Conservation (phyloP, 2,329 filamentous ascomycete species). For the Dactylella cylindrospora region DNA sequence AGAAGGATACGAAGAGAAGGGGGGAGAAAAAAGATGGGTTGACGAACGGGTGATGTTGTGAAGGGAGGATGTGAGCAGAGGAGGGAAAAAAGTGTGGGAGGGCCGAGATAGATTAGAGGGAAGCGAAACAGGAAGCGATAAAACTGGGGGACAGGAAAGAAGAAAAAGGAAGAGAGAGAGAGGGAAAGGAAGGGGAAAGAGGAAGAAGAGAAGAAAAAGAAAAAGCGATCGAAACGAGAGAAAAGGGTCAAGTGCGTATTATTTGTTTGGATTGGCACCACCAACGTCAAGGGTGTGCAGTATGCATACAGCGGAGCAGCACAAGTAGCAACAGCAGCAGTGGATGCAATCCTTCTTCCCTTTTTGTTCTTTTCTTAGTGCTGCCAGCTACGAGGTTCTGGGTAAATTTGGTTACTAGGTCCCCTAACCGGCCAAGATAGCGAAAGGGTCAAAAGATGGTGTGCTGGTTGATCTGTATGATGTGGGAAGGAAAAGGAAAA, state of each 20-base stretch:
- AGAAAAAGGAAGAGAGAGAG: constrained; percentile 45
- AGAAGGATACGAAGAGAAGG: constrained; percentile 52
- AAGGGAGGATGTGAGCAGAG: constrained; percentile 52
- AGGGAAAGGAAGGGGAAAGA: constrained; percentile 42
- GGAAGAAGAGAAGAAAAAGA: constrained; percentile 43
- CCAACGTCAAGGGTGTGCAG: not conserved
- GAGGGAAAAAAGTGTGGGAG: constrained; percentile 45
- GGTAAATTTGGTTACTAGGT: constrained; percentile 33
- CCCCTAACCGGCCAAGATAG: too few species aligned
- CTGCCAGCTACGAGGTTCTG: constrained; percentile 19
- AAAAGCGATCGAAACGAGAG: constrained; percentile 38
- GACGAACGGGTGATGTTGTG: constrained; percentile 51
- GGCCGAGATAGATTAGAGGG: constrained; percentile 50
- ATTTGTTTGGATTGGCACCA: constrained; percentile 32
- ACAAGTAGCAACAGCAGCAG: not conserved
- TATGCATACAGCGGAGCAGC: not conserved
- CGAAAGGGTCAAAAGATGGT: too few species aligned
- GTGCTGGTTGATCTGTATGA: too few species aligned
- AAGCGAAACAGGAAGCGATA: constrained; percentile 46
- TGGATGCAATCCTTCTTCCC: too few species aligned
- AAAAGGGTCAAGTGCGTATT: constrained; percentile 33
- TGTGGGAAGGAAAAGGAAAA: too few species aligned
- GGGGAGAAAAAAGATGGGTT: constrained; percentile 12
- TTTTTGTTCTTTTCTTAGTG: constrained; percentile 15
- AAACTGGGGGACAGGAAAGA: constrained; percentile 47